Evolutionary conservation across 2,329 filamentous ascomycete genomes (phyloP), one percentile per base, ranked within the genome.

Genomic region (Metarhizium brunneum): DNA sequence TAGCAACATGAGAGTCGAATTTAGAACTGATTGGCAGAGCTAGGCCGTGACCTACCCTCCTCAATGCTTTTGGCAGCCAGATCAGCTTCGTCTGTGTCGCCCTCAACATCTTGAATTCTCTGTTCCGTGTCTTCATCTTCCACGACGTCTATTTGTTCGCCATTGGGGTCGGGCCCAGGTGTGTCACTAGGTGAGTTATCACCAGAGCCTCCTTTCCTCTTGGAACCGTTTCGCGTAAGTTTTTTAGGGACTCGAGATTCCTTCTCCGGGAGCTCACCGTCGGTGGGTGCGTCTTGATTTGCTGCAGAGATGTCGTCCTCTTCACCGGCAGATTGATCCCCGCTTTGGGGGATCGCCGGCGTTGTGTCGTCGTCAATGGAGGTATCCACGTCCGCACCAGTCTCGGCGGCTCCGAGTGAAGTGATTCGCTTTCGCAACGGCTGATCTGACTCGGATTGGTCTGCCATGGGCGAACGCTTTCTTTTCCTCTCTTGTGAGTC

Each of bases 21-120:
- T 6, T 57, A 60, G 8, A 18, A 47, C 42, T 35, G 32, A 50
- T 43, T 18, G 11, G 48, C 25, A 30, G n/a, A 53, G 29, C 42
- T 18, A 6, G 11, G 6, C n/a, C n/a, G 2, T 4, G 6, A 64
- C 80, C 69, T 79, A 82, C 84, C 67, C 65, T 86, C 83, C 80
- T 88, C 85, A 57, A 84, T 81, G 58, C 85, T 84, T 54, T 71
- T 83, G 52, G 80, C 76, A 20, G 75, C 78, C 50, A 74, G 77
- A 60, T 86, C 83, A 2, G 76, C 74, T 59, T 85, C 83, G 58
- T 83, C 55, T 20, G 49, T 55, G 6, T 53, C 53, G 16, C 13
- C 82, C 59, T 83, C 80, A 55, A 76, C 73, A 62, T 84, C 82
- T 61, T 74, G 73, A 55, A 84, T 80, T 50, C 67, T 73, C 42